Evolutionary conservation across 164 flowering plant species (phyloP), one percentile per base, ranked within the genome.

Genomic region (Piper betle): DNA sequence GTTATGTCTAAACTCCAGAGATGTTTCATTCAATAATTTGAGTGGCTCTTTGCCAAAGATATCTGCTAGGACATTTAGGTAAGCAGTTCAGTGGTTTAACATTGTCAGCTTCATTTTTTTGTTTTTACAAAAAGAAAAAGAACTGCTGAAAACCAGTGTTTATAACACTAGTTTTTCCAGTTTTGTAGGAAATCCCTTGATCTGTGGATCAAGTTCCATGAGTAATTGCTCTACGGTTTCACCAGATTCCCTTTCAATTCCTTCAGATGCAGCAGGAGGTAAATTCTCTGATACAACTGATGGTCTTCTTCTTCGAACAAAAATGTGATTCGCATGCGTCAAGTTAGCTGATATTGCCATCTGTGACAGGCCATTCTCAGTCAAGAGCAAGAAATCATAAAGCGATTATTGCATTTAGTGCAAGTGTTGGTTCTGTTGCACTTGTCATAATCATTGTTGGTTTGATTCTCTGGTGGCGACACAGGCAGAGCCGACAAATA

Each of bases 61-160:
- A 71, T 80, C 96, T 37, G 85, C 97, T 52, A 83, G 93, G 79
- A 88, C 94, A 20, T 85, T 88, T 83, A 88, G 81, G 99, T 88
- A 64, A 75, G 80, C 57, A 41, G 17, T 37, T 33, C 33, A 11
- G 25, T 54, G 18, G 56, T 33, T 18, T 42, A 52, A 33, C 53
- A 11, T 60, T 50, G 46, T 53, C 16, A 62, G 43, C 43, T 58
- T 18, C 46, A 0, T 57, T 53, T 53, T 60, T 11, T 20, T 52
- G 1, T 25, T 25, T 25, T 25, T 25, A 4, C 7, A 12, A 56
- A 16, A 46, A 46, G 15, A 46, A 10, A 2, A 9, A 12, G 15
- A 46, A 46, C 15, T 10, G 50, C 50, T 46, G 3, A 46, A 46
- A 46, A 46, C 11, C 6, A 1, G 50, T 12, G 15, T 10, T 12